phyloP scores from a whole-genome alignment of 495 filamentous ascomycete genomes.

The Astrocystis sublimbata region DNA sequence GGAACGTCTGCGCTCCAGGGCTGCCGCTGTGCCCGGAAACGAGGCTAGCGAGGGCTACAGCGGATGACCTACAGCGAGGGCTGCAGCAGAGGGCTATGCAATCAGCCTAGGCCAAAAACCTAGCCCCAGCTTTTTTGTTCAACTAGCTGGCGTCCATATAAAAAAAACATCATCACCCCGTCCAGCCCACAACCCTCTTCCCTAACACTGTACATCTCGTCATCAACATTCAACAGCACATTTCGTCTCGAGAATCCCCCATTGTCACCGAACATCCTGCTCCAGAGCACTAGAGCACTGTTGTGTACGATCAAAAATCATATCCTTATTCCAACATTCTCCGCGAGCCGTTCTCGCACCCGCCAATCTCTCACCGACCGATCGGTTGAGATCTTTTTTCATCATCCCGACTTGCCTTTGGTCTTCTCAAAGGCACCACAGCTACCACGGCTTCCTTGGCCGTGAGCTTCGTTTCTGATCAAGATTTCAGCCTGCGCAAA shows the following conservation, averaged over 20 bases:
- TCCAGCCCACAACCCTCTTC: background rate
- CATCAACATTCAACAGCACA: background rate
- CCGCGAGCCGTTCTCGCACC: background rate
- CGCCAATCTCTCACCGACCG: background rate
- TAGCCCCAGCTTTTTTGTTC: too few species aligned
- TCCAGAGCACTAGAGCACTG: background rate
- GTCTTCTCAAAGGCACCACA: conserved; percentile 65
- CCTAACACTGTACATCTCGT: conserved; percentile 1
- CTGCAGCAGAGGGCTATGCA: conserved; percentile 7
- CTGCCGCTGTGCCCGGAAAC: background rate
- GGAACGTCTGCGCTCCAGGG: too few species aligned
- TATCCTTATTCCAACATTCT: background rate
- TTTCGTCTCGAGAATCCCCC: too few species aligned
- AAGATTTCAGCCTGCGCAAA: conserved; percentile 70
- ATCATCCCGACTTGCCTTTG: conserved; percentile 57
- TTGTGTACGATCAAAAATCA: background rate
- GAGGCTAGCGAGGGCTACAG: background rate
- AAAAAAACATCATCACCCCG: background rate
- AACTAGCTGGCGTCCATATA: too few species aligned
- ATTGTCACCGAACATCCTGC: background rate
- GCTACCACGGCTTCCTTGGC: conserved; percentile 72
- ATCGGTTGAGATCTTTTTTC: background rate
- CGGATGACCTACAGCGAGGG: too few species aligned
- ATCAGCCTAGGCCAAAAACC: background rate
- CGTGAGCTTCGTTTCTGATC: conserved; percentile 65